Evolutionary conservation across 805 yeast species (phyloP).

Genomic region (Nematodospora valgi): DNA sequence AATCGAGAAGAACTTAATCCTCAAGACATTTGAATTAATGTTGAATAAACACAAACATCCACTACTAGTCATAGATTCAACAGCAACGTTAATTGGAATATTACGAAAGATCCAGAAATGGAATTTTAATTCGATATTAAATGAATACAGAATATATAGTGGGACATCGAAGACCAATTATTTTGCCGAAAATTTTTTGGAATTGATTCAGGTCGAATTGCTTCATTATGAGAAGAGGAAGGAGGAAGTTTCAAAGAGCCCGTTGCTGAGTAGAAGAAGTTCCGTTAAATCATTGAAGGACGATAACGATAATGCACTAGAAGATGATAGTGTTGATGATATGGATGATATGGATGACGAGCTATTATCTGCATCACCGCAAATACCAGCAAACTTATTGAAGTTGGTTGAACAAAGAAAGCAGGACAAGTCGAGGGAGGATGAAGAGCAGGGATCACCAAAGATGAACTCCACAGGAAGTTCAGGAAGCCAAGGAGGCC

Average conservation of each 20-base stretch:
- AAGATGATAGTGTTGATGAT: constrained; percentile 25
- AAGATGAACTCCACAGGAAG: constrained; percentile 2
- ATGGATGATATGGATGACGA: constrained; percentile 45
- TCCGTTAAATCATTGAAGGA: not conserved
- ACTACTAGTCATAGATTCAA: constrained; percentile 71
- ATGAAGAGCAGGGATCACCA: constrained; percentile 18
- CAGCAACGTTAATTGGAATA: constrained; percentile 76
- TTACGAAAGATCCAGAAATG: constrained; percentile 82
- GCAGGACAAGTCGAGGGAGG: constrained; percentile 21
- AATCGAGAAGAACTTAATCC: constrained; percentile 61
- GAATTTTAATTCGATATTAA: constrained; percentile 79
- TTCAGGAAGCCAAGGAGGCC: too few species aligned
- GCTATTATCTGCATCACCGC: constrained; percentile 59
- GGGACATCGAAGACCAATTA: constrained; percentile 59
- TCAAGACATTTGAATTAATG: constrained; percentile 61
- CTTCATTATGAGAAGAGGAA: constrained; percentile 31
- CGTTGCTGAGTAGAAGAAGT: not conserved
- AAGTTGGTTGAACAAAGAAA: constrained; percentile 51
- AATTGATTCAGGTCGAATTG: constrained; percentile 58
- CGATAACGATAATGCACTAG: constrained; percentile 1
- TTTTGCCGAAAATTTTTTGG: constrained; percentile 78
- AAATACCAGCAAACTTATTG: constrained; percentile 60
- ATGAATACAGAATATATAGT: constrained; percentile 74
- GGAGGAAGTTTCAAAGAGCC: too few species aligned
- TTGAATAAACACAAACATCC: constrained; percentile 66